A percentile compares a stretch with the other conserved stretches of the same genome.
Conservation (phyloP, 768 basidiomycete species). For the Leucocoprinus birnbaumii region DNA sequence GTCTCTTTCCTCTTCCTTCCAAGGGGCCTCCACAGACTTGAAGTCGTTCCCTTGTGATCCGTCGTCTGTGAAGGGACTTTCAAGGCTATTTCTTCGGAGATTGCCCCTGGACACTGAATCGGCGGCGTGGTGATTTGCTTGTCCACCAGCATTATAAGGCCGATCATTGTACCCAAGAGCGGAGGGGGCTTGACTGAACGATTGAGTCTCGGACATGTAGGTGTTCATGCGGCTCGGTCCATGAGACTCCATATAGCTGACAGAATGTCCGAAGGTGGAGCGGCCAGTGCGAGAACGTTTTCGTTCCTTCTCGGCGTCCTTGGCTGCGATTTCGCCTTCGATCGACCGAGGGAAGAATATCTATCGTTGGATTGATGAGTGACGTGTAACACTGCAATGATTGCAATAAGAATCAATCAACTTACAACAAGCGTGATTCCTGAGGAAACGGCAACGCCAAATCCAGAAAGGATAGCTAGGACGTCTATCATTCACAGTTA, state of each 20-base stretch:
- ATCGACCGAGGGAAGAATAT: constrained; percentile 85
- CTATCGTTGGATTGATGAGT: constrained; percentile 29
- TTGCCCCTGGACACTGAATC: constrained; percentile 30
- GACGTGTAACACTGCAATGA: not conserved
- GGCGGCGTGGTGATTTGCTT: constrained; percentile 28
- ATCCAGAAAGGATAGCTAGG: constrained; percentile 50
- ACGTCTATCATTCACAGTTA: constrained; percentile 42
- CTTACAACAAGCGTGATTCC: constrained; percentile 70
- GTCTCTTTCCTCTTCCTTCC: constrained; percentile 30
- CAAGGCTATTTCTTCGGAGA: constrained; percentile 19
- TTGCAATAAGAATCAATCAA: constrained; percentile 6
- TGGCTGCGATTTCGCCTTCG: constrained; percentile 56
- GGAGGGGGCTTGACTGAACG: not conserved
- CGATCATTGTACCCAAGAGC: constrained; percentile 8
- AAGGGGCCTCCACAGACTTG: constrained; percentile 12
- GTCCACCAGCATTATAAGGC: constrained; percentile 14
- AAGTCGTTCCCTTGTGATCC: not conserved
- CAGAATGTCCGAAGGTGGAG: constrained; percentile 20
- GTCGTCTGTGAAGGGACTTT: constrained; percentile 16
- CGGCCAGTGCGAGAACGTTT: constrained; percentile 31
- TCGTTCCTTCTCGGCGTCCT: constrained; percentile 42
- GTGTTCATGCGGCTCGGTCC: constrained; percentile 16
- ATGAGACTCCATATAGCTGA: constrained; percentile 16
- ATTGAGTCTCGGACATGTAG: not conserved
- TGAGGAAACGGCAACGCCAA: constrained; percentile 68